These are phyloP conservation scores for Mycosphaerella arachidis DNA, from an alignment of 2,329 filamentous ascomycete genomes.

Conservation along the genomic window DNA sequence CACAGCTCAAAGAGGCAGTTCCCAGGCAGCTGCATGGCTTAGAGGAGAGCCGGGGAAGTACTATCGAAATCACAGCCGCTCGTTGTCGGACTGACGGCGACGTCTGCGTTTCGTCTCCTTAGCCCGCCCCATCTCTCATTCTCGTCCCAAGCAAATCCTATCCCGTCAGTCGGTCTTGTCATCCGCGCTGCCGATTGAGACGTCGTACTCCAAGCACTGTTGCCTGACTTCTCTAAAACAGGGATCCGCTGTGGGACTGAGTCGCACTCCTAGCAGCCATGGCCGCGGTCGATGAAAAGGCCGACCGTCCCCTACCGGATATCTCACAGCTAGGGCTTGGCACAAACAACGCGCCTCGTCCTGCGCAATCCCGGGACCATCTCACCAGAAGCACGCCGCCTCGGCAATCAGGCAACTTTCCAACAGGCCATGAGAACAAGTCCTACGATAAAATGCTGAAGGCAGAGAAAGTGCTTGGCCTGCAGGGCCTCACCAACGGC, in stretches of 20 bases:
- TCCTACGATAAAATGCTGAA: slow-evolving; percentile 22
- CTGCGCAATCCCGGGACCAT: background rate
- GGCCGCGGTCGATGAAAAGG: background rate
- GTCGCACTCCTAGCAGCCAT: background rate
- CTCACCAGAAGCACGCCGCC: background rate
- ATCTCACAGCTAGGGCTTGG: background rate
- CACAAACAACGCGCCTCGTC: background rate
- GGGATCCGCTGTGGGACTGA: background rate
- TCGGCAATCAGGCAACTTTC: background rate
- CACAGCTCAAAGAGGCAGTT: slow-evolving; percentile 2
- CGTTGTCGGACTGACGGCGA: background rate
- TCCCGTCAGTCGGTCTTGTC: background rate
- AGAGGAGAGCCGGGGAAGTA: slow-evolving; percentile 3
- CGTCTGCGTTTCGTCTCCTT: background rate
- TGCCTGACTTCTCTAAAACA: background rate
- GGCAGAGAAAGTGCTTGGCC: slow-evolving; percentile 17
- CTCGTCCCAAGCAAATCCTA: slow-evolving; percentile 1
- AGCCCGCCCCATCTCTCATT: slow-evolving; percentile 2
- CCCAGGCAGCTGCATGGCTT: background rate
- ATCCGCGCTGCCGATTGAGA: background rate
- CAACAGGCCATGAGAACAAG: slow-evolving; percentile 9
- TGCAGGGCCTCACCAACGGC: background rate
- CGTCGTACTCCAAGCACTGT: background rate
- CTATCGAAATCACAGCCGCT: background rate
- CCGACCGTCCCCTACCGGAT: slow-evolving; percentile 4